These are phyloP conservation scores for Petrea volubilis DNA, from an alignment of 257 asterid genomes.

Conservation along the genomic window DNA sequence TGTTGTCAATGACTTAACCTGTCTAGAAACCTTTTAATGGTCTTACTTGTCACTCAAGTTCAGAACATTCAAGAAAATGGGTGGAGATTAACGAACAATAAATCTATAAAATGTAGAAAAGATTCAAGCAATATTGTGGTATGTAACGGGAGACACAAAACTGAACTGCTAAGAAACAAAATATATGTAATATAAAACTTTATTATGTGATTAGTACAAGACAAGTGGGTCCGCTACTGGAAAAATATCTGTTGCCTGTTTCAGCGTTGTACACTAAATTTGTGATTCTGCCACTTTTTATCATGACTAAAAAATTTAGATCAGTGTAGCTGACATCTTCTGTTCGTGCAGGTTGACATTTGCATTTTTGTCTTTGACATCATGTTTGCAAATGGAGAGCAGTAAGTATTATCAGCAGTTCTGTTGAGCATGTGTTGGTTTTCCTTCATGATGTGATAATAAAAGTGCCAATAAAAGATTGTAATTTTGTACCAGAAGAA, in stretches of 20 bases:
- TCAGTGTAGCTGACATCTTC: conserved; percentile 29
- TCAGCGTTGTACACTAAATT: background rate
- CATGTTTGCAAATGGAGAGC: conserved; percentile 84
- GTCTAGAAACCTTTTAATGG: background rate
- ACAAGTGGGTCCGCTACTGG: conserved; percentile 9
- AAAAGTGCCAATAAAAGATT: background rate
- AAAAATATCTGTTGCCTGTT: background rate
- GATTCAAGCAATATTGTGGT: background rate
- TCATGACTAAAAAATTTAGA: background rate
- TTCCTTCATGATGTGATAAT: conserved; percentile 19
- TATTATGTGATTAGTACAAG: background rate
- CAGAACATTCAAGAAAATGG: background rate
- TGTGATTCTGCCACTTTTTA: conserved; percentile 13
- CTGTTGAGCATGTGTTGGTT: conserved; percentile 20
- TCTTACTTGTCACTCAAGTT: conserved; percentile 5
- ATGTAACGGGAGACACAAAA: background rate
- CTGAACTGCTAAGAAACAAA: conserved; percentile 8
- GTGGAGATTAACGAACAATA: background rate
- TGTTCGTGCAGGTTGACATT: conserved; percentile 71
- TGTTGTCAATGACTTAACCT: background rate
- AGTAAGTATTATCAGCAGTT: conserved; percentile 50
- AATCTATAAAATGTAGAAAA: too few species aligned
- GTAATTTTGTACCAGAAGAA: background rate
- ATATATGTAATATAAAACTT: background rate
- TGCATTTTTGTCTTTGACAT: conserved; percentile 83